Evolutionary conservation across 1,139 yeast genomes (phyloP).

Genomic region (Taiozyma sp.): DNA sequence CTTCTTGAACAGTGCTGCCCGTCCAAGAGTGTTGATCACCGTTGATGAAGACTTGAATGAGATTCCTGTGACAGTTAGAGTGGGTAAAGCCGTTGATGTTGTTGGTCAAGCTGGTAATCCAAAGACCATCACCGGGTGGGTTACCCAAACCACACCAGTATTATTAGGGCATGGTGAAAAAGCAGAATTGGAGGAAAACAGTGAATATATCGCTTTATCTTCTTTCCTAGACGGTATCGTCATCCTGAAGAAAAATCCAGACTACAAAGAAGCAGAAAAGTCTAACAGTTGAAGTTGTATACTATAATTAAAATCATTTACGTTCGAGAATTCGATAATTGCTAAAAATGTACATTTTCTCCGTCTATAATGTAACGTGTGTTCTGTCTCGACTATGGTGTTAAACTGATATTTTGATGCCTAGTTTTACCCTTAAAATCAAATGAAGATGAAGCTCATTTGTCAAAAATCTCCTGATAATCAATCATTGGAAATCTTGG

Average conservation of each 20-base stretch:
- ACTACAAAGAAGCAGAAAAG: constrained; percentile 58
- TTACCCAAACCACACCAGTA: constrained; percentile 97
- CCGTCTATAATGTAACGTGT: not conserved
- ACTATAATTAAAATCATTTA: not conserved
- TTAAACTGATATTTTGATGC: not conserved
- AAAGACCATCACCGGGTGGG: constrained; percentile 99
- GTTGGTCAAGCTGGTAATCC: constrained; percentile 99
- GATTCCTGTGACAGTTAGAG: constrained; percentile 92
- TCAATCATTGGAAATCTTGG: constrained; percentile 52
- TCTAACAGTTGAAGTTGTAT: not conserved
- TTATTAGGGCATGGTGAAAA: constrained; percentile 90
- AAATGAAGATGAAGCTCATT: not conserved
- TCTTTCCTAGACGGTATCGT: constrained; percentile 90
- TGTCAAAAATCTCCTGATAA: not conserved
- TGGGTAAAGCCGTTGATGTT: constrained; percentile 97
- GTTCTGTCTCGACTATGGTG: not conserved
- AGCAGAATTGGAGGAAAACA: constrained; percentile 89
- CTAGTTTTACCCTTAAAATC: not conserved
- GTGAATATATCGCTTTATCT: constrained; percentile 83
- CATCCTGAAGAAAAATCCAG: constrained; percentile 87
- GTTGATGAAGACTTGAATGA: constrained; percentile 80
- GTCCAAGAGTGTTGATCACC: constrained; percentile 91
- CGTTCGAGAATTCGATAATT: not conserved
- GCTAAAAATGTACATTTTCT: not conserved
- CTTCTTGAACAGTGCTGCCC: constrained; percentile 83